phyloP scores from a whole-genome alignment of 371 early-diverging fungal species.

The Capniomyces stellatus region DNA sequence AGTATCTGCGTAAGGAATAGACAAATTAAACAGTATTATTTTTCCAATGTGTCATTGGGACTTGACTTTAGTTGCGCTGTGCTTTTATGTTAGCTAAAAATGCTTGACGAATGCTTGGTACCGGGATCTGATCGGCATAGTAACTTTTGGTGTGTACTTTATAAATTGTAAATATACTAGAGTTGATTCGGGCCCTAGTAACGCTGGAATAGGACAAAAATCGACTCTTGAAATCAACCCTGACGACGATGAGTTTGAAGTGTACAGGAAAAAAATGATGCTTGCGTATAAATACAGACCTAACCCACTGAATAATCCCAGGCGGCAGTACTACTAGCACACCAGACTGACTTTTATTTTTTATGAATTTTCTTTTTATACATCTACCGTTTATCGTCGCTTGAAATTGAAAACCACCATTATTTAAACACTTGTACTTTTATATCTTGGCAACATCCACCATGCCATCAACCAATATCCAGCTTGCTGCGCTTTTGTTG shows the following conservation, averaged over 20 bases:
- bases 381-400: too few species aligned
- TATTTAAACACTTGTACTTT: too few species aligned
- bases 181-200: not conserved
- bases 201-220: constrained; percentile 13
- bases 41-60: not conserved
- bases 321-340: constrained; percentile 1
- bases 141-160: not conserved
- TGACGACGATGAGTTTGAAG: constrained; percentile 19
- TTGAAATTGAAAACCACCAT: too few species aligned
- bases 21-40: not conserved
- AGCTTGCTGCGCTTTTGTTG: not conserved
- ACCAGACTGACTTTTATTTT: not conserved
- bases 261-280: constrained; percentile 20
- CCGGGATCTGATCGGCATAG: too few species aligned
- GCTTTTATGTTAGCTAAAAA: too few species aligned
- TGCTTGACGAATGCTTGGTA: too few species aligned
- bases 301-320: constrained; percentile 12
- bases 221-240: constrained; percentile 12
- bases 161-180: not conserved
- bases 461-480: not conserved
- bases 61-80: too few species aligned
- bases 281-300: constrained; percentile 19
- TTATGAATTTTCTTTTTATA: too few species aligned
- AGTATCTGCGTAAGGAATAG: constrained; percentile 9
- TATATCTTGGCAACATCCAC: too few species aligned